A percentile compares a stretch with the other conserved stretches of the same genome.
Evolutionary conservation across 73 alveolate genomes (phyloP).

Genomic region (Paramecium biaurelia): DNA sequence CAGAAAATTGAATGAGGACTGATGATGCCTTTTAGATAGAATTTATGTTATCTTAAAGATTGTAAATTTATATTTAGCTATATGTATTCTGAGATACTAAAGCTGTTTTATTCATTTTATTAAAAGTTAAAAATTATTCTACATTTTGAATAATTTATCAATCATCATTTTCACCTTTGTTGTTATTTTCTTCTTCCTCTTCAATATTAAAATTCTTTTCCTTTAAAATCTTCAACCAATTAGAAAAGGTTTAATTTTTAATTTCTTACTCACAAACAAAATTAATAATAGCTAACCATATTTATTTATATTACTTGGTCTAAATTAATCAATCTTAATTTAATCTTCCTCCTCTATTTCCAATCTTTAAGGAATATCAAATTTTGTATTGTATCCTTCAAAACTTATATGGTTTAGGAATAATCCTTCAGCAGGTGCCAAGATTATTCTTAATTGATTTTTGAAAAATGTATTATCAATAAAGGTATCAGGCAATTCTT

Average conservation of each 20-base stretch:
- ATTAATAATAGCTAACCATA: neutral
- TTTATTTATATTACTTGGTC: neutral
- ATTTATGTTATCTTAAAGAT: no score
- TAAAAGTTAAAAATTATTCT: neutral
- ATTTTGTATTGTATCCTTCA: constrained; percentile 59
- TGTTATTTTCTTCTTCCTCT: neutral
- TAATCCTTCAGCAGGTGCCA: constrained; percentile 89
- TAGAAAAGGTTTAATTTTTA: neutral
- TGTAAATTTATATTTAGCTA: no score
- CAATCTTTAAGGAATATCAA: constrained; percentile 52
- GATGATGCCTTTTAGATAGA: no score
- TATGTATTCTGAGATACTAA: neutral
- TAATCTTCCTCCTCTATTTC: constrained; percentile 10
- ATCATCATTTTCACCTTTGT: constrained; percentile 15
- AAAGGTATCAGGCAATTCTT: constrained; percentile 65
- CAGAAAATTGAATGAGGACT: neutral
- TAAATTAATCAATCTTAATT: neutral
- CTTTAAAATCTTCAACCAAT: neutral
- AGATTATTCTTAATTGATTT: constrained; percentile 62
- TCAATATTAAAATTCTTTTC: constrained; percentile 28
- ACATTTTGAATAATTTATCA: neutral
- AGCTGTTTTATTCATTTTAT: neutral
- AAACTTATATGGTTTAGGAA: constrained; percentile 53
- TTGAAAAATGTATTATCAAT: constrained; percentile 71
- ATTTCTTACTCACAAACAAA: constrained; percentile 8